Base-by-base conservation (phyloP, 495 filamentous ascomycete genomes). In the Staphylotrichum longicolle region DNA sequence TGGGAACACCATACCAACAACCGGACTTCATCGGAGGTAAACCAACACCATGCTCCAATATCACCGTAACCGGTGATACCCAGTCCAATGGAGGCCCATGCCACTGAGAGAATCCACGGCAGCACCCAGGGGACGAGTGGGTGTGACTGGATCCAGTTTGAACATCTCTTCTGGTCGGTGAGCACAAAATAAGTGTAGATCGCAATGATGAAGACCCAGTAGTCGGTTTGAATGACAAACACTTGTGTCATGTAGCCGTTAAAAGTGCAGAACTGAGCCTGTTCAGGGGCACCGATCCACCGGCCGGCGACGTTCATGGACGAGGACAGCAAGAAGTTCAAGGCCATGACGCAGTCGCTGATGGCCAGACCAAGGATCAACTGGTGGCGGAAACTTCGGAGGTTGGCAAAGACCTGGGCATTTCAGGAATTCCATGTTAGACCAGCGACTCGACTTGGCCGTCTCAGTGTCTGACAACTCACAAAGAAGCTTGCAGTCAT, bases 161-260 rank as follows among this genome's bases (percentile, higher is more conserved):
- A 71, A 20, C 63, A 63, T 37, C 64, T 54, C 63, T 76, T 78
- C 53, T 75, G 66, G 50, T 75, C 74, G 7, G 71, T 70, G 14
- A 79, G 65, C 27, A 79, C 74, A 2, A 77, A 61, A 57, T 74
- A 79, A 0, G 77, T 78, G 67, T 70, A 78, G 20, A 75, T 7
- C 12, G 77, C 75, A 56, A 79, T 78, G 30, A 68, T 52, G 7
- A 79, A 52, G 8, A 79, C 75, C 77, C 77, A 79, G 62, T 79
- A 79, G 63, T 78, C 75, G 6, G 75, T 79, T 66, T 79, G 77
- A 6, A 79, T 70, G 34, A 79, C 75, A 52, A 79, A 79, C 8
- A 75, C 61, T 54, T 79, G 77, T 8, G 76, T 76, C 68, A 75
- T 70, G 66, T 74, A 79, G 5, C 77, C 77, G 62, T 79, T 79